Percentiles rank a stretch among this genome's conserved stretches.
These are phyloP conservation scores for Fusarium sp. DNA, from an alignment of 2,329 filamentous ascomycete genomes.

Conservation along the genomic window DNA sequence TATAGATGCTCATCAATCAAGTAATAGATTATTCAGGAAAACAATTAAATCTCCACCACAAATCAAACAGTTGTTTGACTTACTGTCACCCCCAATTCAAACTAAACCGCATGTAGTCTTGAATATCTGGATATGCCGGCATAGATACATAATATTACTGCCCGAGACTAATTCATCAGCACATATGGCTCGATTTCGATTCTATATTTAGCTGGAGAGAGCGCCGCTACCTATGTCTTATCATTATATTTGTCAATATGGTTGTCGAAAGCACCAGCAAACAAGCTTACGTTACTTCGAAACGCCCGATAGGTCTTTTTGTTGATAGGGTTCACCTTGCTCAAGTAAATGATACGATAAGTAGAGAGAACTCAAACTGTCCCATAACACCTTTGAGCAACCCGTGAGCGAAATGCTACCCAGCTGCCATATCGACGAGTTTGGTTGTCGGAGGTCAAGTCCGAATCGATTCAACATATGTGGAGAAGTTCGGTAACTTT, in stretches of 20 bases:
- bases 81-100: background rate
- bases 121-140: background rate
- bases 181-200: background rate
- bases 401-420: background rate
- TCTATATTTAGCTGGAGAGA: background rate
- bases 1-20: background rate
- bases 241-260: background rate
- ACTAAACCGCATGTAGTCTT: background rate
- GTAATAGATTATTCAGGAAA: background rate
- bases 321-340: background rate
- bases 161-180: background rate
- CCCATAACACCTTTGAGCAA: slow-evolving; percentile 8
- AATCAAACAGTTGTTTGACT: background rate
- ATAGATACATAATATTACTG: background rate
- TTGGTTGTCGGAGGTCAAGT: background rate
- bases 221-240: background rate
- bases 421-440: background rate
- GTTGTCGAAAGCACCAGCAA: background rate
- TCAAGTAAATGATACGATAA: too few species aligned
- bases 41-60: background rate
- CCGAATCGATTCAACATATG: slow-evolving; percentile 4
- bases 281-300: background rate
- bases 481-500: background rate
- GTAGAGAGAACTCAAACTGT: background rate
- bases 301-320: too few species aligned